Evolutionary conservation across 192 early-diverging fungal genomes (phyloP).

Genomic region (Entomortierella parvispora): DNA sequence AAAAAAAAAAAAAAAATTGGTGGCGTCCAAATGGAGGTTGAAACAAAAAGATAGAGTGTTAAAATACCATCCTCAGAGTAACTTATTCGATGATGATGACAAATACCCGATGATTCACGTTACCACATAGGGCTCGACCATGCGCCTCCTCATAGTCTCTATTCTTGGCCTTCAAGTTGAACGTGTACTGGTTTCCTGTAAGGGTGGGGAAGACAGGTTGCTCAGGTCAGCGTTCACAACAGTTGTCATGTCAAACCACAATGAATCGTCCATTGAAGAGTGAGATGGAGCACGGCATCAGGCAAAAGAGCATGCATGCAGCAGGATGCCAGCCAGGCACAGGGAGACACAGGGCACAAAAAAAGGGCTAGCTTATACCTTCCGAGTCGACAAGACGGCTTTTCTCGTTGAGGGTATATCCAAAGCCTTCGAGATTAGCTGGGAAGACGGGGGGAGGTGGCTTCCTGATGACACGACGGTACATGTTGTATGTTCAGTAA

Average conservation of each 20-base stretch:
- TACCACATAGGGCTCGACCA: constrained; percentile 25
- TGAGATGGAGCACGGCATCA: no score
- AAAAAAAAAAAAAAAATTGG: neutral
- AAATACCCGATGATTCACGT: no score
- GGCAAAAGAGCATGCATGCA: no score
- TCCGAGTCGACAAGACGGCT: constrained; percentile 8
- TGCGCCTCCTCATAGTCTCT: constrained; percentile 35
- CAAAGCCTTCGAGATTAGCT: constrained; percentile 18
- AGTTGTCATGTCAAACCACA: neutral
- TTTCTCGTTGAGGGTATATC: constrained; percentile 18
- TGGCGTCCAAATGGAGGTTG: no score
- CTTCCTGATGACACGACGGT: constrained; percentile 28
- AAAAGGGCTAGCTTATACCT: neutral
- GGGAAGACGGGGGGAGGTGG: constrained; percentile 16
- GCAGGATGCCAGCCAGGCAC: no score
- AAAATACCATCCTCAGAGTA: neutral
- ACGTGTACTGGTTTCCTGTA: constrained; percentile 23
- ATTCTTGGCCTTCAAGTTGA: constrained; percentile 38
- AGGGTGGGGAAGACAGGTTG: neutral
- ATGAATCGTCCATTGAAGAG: no score
- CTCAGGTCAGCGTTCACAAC: no score
- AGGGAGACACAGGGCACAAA: neutral
- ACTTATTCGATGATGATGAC: neutral
- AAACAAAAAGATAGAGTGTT: neutral
- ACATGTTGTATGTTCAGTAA: constrained; percentile 27